A percentile compares a stretch with the other conserved stretches of the same genome.
These are phyloP conservation scores for Sporothrix brasiliensis DNA, from an alignment of 2,329 filamentous ascomycete species.

Conservation along the genomic window DNA sequence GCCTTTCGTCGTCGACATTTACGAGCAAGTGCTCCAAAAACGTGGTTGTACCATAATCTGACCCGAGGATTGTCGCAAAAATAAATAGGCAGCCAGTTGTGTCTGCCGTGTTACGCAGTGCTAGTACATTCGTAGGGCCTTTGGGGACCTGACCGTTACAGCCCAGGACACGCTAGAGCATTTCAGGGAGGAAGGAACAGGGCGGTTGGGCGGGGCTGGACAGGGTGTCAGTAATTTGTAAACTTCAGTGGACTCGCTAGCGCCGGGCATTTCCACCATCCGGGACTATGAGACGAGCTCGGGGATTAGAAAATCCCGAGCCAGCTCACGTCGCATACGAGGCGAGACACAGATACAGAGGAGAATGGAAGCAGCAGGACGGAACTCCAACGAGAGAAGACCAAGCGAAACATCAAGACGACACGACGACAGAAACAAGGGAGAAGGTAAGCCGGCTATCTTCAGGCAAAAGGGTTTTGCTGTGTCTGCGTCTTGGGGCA, in stretches of 20 bases:
- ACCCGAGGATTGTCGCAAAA: neutral
- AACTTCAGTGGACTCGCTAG: neutral
- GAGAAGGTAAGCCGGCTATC: neutral
- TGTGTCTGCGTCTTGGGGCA: neutral
- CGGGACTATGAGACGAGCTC: neutral
- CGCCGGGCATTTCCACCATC: neutral
- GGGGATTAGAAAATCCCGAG: neutral
- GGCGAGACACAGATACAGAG: neutral
- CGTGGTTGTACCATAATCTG: neutral
- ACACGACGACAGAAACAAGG: neutral
- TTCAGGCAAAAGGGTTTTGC: neutral
- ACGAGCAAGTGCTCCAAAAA: neutral
- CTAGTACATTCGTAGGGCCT: neutral
- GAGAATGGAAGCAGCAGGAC: neutral
- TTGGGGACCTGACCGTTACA: neutral
- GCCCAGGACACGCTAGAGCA: neutral
- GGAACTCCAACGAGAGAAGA: neutral
- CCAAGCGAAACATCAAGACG: neutral
- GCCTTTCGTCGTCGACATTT: too few relatives aligned
- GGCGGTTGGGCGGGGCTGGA: too few relatives aligned
- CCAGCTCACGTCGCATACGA: neutral
- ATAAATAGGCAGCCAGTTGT: slow-evolving; percentile 14
- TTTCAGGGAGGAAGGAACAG: too few relatives aligned
- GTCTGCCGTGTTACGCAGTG: neutral
- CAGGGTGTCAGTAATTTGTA: too few relatives aligned